These are phyloP conservation scores for Alternaria solani DNA, from an alignment of 2,329 filamentous ascomycete species.

Conservation along the genomic window DNA sequence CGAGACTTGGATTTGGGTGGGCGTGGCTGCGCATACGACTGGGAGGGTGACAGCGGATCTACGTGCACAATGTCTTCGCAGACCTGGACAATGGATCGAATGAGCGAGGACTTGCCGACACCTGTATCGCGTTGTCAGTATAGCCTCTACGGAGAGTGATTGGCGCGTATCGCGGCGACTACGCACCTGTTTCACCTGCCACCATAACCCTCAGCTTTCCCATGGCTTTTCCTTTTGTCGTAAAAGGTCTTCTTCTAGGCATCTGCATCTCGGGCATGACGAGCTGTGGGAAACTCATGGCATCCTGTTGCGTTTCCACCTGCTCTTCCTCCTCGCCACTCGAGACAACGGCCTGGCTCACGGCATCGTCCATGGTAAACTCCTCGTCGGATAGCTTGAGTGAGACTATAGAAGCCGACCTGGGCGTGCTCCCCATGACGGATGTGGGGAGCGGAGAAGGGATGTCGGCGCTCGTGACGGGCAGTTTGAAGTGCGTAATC, in stretches of 20 bases:
- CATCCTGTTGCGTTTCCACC: conserved; percentile 46
- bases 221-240: conserved; percentile 81
- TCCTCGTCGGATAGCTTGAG: conserved; percentile 67
- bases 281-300: conserved; percentile 71
- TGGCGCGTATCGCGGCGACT: not conserved
- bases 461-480: conserved; percentile 25
- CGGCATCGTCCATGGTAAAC: conserved; percentile 61
- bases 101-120: conserved; percentile 86
- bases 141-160: not conserved
- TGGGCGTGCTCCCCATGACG: conserved; percentile 66
- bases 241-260: conserved; percentile 88
- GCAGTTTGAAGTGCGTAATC: conserved; percentile 36
- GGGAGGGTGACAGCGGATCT: conserved; percentile 65
- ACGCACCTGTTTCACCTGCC: conserved; percentile 76
- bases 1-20: conserved; percentile 36
- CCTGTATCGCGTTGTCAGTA: conserved; percentile 59
- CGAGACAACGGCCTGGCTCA: conserved; percentile 64
- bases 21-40: conserved; percentile 36
- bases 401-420: conserved; percentile 66
- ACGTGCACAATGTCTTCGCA: conserved; percentile 95
- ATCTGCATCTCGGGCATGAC: conserved; percentile 97
- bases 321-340: conserved; percentile 63
- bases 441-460: conserved; percentile 58
- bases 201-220: conserved; percentile 90
- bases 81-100: conserved; percentile 84